Conservation (phyloP, 1,139 yeast genomes). For the Yamadazyma oceani region DNA sequence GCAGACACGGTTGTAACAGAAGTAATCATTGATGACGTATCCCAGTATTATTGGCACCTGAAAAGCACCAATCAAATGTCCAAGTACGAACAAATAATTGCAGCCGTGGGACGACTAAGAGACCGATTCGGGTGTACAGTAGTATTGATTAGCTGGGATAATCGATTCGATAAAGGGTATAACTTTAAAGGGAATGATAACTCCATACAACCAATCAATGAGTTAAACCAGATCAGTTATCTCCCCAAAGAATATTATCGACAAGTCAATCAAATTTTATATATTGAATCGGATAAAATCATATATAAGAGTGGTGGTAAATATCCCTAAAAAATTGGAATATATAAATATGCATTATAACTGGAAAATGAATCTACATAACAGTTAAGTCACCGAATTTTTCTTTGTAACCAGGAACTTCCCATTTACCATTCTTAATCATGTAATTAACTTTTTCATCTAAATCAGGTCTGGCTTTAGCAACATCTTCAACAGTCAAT, state of each 20-base stretch:
- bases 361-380: conserved; percentile 55
- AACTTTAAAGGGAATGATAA: conserved; percentile 10
- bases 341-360: conserved; percentile 3
- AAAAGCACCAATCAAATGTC: conserved; percentile 15
- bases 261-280: conserved; percentile 18
- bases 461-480: conserved; percentile 95
- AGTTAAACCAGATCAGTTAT: too few relatives aligned
- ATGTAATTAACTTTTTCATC: conserved; percentile 93
- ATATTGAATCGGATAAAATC: conserved; percentile 11
- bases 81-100: conserved; percentile 3
- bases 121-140: conserved; percentile 29
- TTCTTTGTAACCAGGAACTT: conserved; percentile 97
- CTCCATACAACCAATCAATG: conserved; percentile 3
- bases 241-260: conserved; percentile 18
- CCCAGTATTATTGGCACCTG: conserved; percentile 37
- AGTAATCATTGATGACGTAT: conserved; percentile 17
- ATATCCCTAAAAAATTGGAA: neutral
- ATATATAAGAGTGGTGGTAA: neutral
- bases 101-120: conserved; percentile 10
- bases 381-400: conserved; percentile 95
- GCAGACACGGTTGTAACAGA: neutral
- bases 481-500: conserved; percentile 92
- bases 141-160: conserved; percentile 35
- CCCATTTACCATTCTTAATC: conserved; percentile 98
- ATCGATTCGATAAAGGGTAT: conserved; percentile 32